Conservation (phyloP, 169 alveolate species). For the Toxoplasma gondii region DNA sequence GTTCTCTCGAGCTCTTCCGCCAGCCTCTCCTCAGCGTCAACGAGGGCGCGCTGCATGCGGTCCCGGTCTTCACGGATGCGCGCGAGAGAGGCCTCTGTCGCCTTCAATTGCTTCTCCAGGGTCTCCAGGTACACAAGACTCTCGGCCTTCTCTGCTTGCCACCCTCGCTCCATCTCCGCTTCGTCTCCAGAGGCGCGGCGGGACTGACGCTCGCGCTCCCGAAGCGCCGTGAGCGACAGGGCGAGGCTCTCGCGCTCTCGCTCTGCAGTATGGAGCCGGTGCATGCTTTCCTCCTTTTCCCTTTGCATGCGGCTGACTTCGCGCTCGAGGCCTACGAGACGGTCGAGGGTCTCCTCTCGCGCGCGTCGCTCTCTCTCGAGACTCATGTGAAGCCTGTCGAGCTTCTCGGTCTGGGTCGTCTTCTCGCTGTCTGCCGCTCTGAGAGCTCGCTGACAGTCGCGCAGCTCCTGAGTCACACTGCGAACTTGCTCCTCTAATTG, state of each 20-base stretch:
- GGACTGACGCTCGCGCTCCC: not conserved
- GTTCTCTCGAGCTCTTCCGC: not conserved
- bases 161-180: not conserved
- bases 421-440: not conserved
- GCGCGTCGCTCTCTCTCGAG: not conserved
- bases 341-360: not conserved
- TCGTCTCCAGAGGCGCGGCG: not conserved
- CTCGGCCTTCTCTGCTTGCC: conserved; percentile 1
- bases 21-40: not conserved
- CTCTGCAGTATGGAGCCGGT: not conserved
- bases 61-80: not conserved
- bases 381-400: not conserved
- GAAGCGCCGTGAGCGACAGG: not conserved
- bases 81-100: not conserved
- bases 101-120: not conserved
- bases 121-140: not conserved
- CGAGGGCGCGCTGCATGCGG: not conserved
- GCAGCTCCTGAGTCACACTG: not conserved
- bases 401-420: not conserved
- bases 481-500: not conserved
- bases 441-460: not conserved
- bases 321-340: not conserved
- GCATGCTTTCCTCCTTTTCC: not conserved
- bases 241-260: conserved; percentile 3
- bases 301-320: not conserved